phyloP scores from a whole-genome alignment of 495 filamentous ascomycete species.

The Melanomma pulvis-pyrius region DNA sequence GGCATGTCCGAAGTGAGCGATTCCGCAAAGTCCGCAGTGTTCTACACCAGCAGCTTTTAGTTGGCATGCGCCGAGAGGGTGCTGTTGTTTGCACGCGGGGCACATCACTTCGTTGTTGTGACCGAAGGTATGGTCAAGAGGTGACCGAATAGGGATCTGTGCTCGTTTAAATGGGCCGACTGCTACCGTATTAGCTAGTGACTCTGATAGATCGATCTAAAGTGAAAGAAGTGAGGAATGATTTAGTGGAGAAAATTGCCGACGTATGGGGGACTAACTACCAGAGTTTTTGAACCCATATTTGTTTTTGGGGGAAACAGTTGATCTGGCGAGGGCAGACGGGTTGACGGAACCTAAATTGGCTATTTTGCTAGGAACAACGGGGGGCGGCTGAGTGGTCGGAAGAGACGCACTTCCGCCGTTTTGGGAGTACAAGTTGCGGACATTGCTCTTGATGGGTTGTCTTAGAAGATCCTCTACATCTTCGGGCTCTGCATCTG shows the following conservation, averaged over 20 bases:
- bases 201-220: background rate
- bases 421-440: constrained; percentile 10
- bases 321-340: background rate
- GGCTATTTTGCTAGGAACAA: background rate
- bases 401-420: constrained; percentile 6
- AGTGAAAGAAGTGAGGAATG: background rate
- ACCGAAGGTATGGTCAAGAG: constrained; percentile 13
- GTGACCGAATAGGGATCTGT: constrained; percentile 26
- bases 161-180: constrained; percentile 30
- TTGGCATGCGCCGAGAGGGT: constrained; percentile 61
- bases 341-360: background rate
- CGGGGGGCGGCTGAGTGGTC: background rate
- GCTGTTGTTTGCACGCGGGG: constrained; percentile 55
- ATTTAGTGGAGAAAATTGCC: background rate
- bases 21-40: constrained; percentile 66
- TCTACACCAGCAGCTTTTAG: constrained; percentile 65
- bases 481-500: constrained; percentile 24
- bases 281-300: background rate
- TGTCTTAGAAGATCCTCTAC: constrained; percentile 15
- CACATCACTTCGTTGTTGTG: constrained; percentile 46
- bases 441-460: background rate
- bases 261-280: background rate
- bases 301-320: background rate
- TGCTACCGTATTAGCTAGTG: background rate
- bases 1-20: constrained; percentile 62